Evolutionary conservation across 352 stramenopile species (phyloP).

Genomic region (Aphanomyces stellatus): DNA sequence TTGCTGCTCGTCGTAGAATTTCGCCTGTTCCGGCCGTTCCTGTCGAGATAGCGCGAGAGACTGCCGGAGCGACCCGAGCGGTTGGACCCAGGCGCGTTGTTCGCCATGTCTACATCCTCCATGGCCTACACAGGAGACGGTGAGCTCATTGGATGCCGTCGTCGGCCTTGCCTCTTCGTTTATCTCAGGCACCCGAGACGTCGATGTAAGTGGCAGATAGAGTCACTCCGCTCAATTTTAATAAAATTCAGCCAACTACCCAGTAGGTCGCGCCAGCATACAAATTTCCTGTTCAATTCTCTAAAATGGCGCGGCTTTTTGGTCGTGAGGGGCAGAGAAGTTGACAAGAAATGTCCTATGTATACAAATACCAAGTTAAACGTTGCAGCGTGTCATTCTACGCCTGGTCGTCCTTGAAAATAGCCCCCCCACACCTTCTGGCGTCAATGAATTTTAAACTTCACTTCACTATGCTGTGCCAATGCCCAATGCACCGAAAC

Average conservation of each 20-base stretch:
- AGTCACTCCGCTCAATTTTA: not conserved
- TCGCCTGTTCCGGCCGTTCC: slow-evolving; percentile 7
- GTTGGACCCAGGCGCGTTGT: not conserved
- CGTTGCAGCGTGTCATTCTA: not conserved
- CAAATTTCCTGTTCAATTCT: not conserved
- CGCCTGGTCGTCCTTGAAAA: not conserved
- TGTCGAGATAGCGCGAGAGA: slow-evolving; percentile 17
- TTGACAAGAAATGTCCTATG: no score
- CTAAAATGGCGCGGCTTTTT: not conserved
- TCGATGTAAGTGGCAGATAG: slow-evolving; percentile 10
- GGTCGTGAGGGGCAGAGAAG: not conserved
- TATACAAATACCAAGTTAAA: not conserved
- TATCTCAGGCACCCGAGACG: not conserved
- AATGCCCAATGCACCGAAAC: not conserved
- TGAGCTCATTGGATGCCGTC: no score
- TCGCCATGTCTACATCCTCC: slow-evolving; percentile 16
- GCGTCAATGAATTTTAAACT: slow-evolving; percentile 7
- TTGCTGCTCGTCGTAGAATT: slow-evolving; percentile 17
- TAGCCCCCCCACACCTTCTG: not conserved
- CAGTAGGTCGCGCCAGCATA: not conserved
- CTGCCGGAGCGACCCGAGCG: slow-evolving; percentile 9
- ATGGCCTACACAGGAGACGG: slow-evolving; percentile 13
- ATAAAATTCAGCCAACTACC: not conserved
- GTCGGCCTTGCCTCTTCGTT: not conserved
- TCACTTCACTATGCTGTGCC: not conserved